Conservation (phyloP, 2,329 filamentous ascomycete species). For the Podosphaera leucotricha region DNA sequence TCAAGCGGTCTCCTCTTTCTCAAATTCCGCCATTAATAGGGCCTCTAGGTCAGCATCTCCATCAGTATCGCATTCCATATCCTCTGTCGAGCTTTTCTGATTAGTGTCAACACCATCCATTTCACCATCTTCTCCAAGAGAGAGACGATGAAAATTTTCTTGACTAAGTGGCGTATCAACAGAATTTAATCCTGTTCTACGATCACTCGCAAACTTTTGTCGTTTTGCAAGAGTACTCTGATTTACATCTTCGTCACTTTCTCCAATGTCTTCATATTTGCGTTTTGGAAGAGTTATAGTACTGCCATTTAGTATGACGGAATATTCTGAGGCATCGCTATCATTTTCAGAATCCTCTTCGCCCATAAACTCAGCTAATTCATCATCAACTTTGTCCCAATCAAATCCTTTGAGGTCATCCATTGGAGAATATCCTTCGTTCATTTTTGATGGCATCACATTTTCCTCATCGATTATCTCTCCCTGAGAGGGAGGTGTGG, state of each 20-base stretch:
- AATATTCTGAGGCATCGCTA: constrained; percentile 5
- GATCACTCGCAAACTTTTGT: constrained; percentile 23
- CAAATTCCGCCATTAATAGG: constrained; percentile 22
- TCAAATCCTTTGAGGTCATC: constrained; percentile 34
- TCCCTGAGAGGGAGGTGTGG: constrained; percentile 9
- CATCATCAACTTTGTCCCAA: constrained; percentile 42
- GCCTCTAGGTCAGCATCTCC: constrained; percentile 31
- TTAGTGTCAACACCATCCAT: constrained; percentile 19
- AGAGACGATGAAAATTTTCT: constrained; percentile 17
- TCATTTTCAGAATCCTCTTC: constrained; percentile 24
- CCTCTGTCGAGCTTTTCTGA: not conserved
- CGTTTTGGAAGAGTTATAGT: constrained; percentile 13
- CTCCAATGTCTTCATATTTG: constrained; percentile 13
- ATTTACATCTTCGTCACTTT: constrained; percentile 26
- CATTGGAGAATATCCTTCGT: constrained; percentile 27
- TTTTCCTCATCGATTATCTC: constrained; percentile 23
- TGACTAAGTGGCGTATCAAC: constrained; percentile 21
- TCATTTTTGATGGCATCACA: constrained; percentile 22
- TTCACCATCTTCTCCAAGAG: constrained; percentile 18
- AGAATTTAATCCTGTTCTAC: constrained; percentile 24
- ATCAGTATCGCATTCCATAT: constrained; percentile 6
- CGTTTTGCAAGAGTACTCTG: constrained; percentile 26
- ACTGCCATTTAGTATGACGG: not conserved
- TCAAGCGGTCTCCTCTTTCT: constrained; percentile 16
- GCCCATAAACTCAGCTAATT: constrained; percentile 51